Evolutionary conservation across 2,329 filamentous ascomycete genomes (phyloP), one percentile per base, ranked within the genome.

Genomic region (Xylariaceae sp.): DNA sequence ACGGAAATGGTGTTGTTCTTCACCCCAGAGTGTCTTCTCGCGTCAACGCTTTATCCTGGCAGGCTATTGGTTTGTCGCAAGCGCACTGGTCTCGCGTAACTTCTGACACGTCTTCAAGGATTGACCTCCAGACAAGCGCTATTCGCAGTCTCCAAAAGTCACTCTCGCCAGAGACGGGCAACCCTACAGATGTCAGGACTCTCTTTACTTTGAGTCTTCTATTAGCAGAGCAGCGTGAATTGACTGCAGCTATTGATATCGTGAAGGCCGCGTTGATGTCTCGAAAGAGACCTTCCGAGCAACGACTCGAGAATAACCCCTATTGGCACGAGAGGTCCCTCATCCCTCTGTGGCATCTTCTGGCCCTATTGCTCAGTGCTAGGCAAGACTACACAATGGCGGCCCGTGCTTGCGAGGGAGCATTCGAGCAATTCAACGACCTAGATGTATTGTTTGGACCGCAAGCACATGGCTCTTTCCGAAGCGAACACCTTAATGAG

Each of bases 331-430:
- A 91, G 70, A 79, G 84, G 51, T 80, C 82, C 5, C 74, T 87
- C 39, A 86, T 97, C 23, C 88, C 92, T 2, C 75, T 97, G 23
- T 97, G 94, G 92, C 94, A 99, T 77, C 80, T 99, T 13, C 80
- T 99, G 51, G 88, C 91, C 0, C 80, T 99, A 23, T 79, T 97
- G 18, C 76, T 97, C 35, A 96, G 90, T 65, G 90, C 92, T 1
- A 86, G 89, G 64, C 89, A 96, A 65, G 92, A 97, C 63, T 96
- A 89, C 67, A 78, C 84, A 53, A 88, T 89, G 72, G 92, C 94
- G 1, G 82, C 85, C 34, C 87, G 88, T 68, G 88, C 92, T 37
- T 97, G 92, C 66, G 91, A 96, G 71, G 92, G 90, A 30, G 92
- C 92, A 2, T 89, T 97, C 70, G 92, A 96, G 66, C 90, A 96